Percentiles rank a stretch among this genome's conserved stretches.
phyloP scores from a whole-genome alignment of 2,329 filamentous ascomycete genomes.

The Colletotrichum spaethianum region DNA sequence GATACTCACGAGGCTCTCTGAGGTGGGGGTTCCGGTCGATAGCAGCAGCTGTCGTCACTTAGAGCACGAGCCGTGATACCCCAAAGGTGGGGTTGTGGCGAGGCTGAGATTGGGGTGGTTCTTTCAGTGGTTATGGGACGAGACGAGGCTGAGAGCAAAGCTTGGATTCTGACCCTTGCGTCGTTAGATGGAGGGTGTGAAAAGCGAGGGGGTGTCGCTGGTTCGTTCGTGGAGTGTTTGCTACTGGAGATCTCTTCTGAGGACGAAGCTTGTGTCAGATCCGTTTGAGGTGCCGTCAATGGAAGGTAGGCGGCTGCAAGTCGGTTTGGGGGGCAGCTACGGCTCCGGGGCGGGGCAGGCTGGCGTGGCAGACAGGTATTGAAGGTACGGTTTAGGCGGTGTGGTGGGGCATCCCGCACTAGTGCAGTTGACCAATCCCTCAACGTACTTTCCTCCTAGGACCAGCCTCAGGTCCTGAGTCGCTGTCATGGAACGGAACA shows the following conservation, averaged over 20 bases:
- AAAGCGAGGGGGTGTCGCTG: background rate
- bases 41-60: conserved; percentile 17
- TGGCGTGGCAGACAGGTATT: conserved; percentile 9
- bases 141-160: conserved; percentile 22
- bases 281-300: conserved; percentile 44
- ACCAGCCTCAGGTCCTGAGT: background rate
- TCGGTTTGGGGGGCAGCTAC: conserved; percentile 23
- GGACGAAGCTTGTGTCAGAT: conserved; percentile 45
- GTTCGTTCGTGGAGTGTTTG: conserved; percentile 23
- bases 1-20: conserved; percentile 18
- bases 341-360: conserved; percentile 26
- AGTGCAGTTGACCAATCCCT: background rate
- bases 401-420: conserved; percentile 22
- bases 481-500: background rate
- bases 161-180: background rate
- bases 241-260: conserved; percentile 20
- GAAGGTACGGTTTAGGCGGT: background rate
- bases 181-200: conserved; percentile 12
- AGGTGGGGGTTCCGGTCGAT: conserved; percentile 1
- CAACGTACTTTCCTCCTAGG: background rate
- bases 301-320: conserved; percentile 26
- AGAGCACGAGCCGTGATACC: conserved; percentile 10
- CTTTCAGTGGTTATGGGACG: conserved; percentile 15
- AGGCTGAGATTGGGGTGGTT: conserved; percentile 26
- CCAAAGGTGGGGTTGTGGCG: conserved; percentile 25